These are phyloP conservation scores for Acer saccharum DNA, from an alignment of 345 rosid species.

Conservation along the genomic window DNA sequence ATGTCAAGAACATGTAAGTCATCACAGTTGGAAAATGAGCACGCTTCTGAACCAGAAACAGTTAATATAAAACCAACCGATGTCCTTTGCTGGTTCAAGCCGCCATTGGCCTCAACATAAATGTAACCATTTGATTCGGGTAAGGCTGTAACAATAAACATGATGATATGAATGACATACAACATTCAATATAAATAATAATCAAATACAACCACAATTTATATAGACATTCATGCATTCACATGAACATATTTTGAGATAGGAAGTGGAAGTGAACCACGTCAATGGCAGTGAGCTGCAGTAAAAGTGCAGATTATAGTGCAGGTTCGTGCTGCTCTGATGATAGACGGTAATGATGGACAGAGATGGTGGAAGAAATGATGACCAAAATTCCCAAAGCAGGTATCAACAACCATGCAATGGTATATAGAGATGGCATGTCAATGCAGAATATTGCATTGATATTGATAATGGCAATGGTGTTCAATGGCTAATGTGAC, in stretches of 20 bases:
- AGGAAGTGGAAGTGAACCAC: neutral
- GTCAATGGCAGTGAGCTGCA: neutral
- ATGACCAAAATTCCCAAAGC: neutral
- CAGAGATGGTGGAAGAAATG: neutral
- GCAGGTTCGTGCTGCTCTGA: neutral
- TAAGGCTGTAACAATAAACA: conserved; percentile 50
- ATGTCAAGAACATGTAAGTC: conserved; percentile 29
- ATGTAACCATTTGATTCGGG: conserved; percentile 97
- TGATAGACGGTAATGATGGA: neutral
- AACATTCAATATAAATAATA: neutral
- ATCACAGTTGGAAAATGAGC: conserved; percentile 20
- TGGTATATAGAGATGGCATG: neutral
- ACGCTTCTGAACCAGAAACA: conserved; percentile 7
- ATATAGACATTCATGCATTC: neutral
- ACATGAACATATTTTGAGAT: neutral
- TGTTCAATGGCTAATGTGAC: neutral
- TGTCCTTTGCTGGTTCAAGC: conserved; percentile 96
- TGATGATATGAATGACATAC: neutral
- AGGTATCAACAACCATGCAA: neutral
- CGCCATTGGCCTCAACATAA: conserved; percentile 98
- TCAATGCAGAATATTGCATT: neutral
- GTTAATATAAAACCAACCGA: conserved; percentile 70
- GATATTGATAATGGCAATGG: neutral
- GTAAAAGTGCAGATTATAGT: neutral
- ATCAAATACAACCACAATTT: neutral